Conservation (phyloP, 805 yeast species). For the Yarrowia sp. region DNA sequence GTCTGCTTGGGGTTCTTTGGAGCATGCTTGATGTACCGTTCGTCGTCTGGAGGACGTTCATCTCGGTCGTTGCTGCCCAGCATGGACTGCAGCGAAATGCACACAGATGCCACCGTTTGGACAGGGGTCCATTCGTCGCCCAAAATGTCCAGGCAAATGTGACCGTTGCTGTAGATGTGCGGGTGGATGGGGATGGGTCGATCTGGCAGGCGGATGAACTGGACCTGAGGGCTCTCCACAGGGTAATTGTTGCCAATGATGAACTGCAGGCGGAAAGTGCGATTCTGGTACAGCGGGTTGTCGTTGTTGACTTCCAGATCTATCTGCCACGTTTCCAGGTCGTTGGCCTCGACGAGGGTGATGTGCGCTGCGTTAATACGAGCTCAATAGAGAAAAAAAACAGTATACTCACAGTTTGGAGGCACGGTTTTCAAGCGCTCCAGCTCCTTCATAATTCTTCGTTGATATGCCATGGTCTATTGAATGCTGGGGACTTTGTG, state of each 20-base stretch:
- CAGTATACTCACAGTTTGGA: constrained; percentile 7
- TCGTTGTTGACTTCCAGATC: constrained; percentile 43
- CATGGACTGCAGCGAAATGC: constrained; percentile 64
- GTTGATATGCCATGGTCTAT: constrained; percentile 4
- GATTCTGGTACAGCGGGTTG: constrained; percentile 41
- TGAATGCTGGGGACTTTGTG: background rate
- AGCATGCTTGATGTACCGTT: constrained; percentile 49
- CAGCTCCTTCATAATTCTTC: constrained; percentile 16
- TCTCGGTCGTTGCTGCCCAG: constrained; percentile 48
- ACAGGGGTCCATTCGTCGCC: constrained; percentile 71
- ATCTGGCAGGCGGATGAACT: constrained; percentile 42
- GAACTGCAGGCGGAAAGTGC: constrained; percentile 46
- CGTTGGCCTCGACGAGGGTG: constrained; percentile 38
- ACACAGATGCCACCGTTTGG: constrained; percentile 42
- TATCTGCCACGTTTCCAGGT: constrained; percentile 40
- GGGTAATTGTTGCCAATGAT: constrained; percentile 51
- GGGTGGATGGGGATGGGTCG: constrained; percentile 64
- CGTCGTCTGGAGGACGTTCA: constrained; percentile 60
- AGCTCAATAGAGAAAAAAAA: too few relatives aligned
- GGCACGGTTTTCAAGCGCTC: background rate
- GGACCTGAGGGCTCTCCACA: constrained; percentile 56
- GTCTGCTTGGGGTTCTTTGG: constrained; percentile 55
- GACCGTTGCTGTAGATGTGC: constrained; percentile 73
- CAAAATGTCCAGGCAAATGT: constrained; percentile 65
- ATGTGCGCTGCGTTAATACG: constrained; percentile 29